Evolutionary conservation across 2,329 filamentous ascomycete genomes (phyloP).

Genomic region (Colletotrichum nymphaeae): DNA sequence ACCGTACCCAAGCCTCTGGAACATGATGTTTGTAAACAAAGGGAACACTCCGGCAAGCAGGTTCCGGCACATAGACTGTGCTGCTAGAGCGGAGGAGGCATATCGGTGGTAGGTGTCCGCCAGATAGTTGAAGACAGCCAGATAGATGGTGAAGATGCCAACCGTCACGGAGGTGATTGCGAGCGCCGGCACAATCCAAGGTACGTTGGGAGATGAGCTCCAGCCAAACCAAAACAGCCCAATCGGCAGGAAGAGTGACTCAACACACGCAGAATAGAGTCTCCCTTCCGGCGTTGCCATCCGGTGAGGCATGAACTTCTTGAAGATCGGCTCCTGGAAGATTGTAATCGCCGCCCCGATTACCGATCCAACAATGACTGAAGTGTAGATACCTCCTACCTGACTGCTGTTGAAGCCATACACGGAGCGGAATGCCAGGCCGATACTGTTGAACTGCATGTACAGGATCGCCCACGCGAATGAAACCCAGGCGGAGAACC

Average conservation of each 20-base stretch:
- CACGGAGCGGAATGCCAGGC: conserved; percentile 72
- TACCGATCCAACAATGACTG: conserved; percentile 50
- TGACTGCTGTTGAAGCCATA: conserved; percentile 71
- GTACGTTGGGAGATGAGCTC: conserved; percentile 62
- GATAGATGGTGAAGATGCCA: conserved; percentile 75
- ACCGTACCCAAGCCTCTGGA: conserved; percentile 66
- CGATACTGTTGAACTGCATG: conserved; percentile 67
- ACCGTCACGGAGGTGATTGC: conserved; percentile 73
- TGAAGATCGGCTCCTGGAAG: conserved; percentile 66
- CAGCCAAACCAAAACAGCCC: conserved; percentile 79
- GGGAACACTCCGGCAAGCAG: conserved; percentile 73
- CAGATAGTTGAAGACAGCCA: conserved; percentile 77
- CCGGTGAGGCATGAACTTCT: conserved; percentile 53
- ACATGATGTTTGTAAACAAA: conserved; percentile 60
- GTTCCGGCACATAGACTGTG: conserved; percentile 75
- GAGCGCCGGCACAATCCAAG: conserved; percentile 73
- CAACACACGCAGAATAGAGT: conserved; percentile 72
- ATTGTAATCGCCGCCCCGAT: conserved; percentile 67
- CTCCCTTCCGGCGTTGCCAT: conserved; percentile 65
- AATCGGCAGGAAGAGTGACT: conserved; percentile 71
- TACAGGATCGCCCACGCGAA: conserved; percentile 80
- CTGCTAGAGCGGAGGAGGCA: conserved; percentile 73
- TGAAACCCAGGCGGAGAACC: conserved; percentile 77
- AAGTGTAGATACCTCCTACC: conserved; percentile 71
- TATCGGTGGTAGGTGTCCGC: conserved; percentile 76